Base-by-base conservation (phyloP, 2,329 filamentous ascomycete genomes). In the Cylindrodendrum hubeiense region DNA sequence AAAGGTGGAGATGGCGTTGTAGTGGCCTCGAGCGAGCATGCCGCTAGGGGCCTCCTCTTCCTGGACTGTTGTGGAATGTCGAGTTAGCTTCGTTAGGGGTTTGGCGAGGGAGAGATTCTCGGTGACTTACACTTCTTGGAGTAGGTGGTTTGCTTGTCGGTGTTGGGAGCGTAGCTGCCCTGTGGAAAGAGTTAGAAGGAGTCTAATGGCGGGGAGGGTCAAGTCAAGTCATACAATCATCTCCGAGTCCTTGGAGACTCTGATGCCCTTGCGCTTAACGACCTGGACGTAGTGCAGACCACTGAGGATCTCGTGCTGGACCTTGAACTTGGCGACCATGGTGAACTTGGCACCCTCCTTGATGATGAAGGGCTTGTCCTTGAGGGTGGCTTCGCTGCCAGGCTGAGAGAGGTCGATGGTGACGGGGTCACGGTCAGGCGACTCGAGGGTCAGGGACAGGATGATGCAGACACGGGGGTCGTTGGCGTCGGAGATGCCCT, bases 201-300 rank as follows among this genome's bases (percentile, higher is more conserved):
- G 26, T 19, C 28, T 15, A 47, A 34, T 17, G n/a, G n/a, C n/a
- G n/a, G n/a, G n/a, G n/a, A n/a, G n/a, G n/a, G n/a, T n/a, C 12
- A 19, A 22, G 26, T 33, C 19, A 17, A 24, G 33, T 86, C 91
- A 77, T 82, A 96, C 94, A 87, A 99, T 92, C 96, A 99, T 99
- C 85, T 98, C 95, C 75, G 97, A 93, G 77, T 96, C 92, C 89
- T 98, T 99, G 85, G 92, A 93, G 67, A 95, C 89, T 65, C 89
- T 89, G 79, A 98, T 87, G 59, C 93, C 93, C 86, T 94, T 94
- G 74, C 95, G 88, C 87, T 96, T 97, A 68, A 98, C 93, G 43
- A 94, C 88, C 84, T 99, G 96, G 63, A 99, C 89, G 81, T 98
- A 99, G 84, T 98, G 97, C 78, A 99, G 84, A 49, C 96, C 96